These are phyloP conservation scores for Iris pallida DNA, from an alignment of 116 monocot species.

Conservation along the genomic window DNA sequence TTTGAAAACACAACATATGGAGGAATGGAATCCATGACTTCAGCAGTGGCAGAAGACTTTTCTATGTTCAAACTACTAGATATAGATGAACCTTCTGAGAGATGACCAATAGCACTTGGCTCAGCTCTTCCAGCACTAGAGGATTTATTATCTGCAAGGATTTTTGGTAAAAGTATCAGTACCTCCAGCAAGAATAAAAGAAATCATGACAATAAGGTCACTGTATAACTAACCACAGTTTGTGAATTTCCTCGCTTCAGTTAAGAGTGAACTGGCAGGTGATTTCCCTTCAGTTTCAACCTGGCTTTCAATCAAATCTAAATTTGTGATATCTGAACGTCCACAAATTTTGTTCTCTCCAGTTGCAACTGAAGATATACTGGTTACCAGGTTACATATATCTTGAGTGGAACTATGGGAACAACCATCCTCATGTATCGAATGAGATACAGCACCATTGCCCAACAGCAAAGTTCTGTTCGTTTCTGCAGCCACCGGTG, in stretches of 20 bases:
- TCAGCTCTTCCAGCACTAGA: constrained; percentile 6
- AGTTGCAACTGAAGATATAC: neutral
- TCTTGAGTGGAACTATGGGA: neutral
- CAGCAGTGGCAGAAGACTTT: neutral
- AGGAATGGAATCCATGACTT: constrained; percentile 1
- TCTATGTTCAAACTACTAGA: neutral
- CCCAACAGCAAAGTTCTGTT: neutral
- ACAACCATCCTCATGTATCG: neutral
- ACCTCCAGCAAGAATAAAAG: neutral
- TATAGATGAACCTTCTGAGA: neutral
- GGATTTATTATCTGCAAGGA: constrained; percentile 3
- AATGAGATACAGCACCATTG: neutral
- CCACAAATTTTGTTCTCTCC: constrained; percentile 10
- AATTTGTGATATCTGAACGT: neutral
- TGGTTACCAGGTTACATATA: neutral
- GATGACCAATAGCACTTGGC: neutral
- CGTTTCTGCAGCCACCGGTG: neutral
- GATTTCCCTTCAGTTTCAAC: neutral
- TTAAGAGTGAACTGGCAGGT: neutral
- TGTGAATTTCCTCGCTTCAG: neutral
- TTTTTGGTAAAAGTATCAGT: constrained; percentile 6
- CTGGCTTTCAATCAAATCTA: constrained; percentile 6
- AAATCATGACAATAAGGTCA: neutral
- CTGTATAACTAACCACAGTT: constrained; percentile 4
- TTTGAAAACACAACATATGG: constrained; percentile 28